Evolutionary conservation across 164 flowering plant genomes (phyloP).

Genomic region (Vitis labrusca): DNA sequence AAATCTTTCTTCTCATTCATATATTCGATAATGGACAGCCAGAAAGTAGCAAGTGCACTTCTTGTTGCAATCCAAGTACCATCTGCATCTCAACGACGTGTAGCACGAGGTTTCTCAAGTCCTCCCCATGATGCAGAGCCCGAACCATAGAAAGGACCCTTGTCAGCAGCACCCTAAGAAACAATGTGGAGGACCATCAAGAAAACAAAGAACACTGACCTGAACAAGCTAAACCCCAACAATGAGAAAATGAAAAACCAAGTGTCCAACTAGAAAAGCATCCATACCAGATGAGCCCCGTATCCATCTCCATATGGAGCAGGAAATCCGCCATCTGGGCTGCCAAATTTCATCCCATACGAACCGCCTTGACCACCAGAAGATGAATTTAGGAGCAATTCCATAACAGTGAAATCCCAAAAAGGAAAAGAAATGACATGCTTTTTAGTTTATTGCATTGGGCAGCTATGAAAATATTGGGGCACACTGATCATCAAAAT

Average conservation of each 20-base stretch:
- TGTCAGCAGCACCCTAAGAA: conserved; percentile 64
- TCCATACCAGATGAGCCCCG: conserved; percentile 59
- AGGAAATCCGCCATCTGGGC: conserved; percentile 51
- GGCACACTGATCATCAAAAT: too few relatives aligned
- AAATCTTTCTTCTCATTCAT: conserved; percentile 26
- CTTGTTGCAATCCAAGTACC: conserved; percentile 2
- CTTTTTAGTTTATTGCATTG: not conserved
- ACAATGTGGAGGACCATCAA: conserved; percentile 2
- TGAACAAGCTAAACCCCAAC: not conserved
- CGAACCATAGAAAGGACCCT: conserved; percentile 61
- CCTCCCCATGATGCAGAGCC: conserved; percentile 73
- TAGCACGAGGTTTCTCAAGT: conserved; percentile 58
- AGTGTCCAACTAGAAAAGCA: conserved; percentile 6
- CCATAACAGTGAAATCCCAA: not conserved
- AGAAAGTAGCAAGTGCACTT: not conserved
- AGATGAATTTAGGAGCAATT: not conserved
- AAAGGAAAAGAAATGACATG: not conserved
- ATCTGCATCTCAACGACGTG: conserved; percentile 53
- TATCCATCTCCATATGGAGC: conserved; percentile 71
- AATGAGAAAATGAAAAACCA: conserved; percentile 2
- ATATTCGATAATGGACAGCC: conserved; percentile 19
- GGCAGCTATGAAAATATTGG: too few relatives aligned
- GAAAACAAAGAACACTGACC: not conserved
- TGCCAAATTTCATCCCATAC: conserved; percentile 58
- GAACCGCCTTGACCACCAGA: conserved; percentile 52